Base-by-base conservation (phyloP, 2,329 filamentous ascomycete genomes). In the Chrysosporium keratinophilum region DNA sequence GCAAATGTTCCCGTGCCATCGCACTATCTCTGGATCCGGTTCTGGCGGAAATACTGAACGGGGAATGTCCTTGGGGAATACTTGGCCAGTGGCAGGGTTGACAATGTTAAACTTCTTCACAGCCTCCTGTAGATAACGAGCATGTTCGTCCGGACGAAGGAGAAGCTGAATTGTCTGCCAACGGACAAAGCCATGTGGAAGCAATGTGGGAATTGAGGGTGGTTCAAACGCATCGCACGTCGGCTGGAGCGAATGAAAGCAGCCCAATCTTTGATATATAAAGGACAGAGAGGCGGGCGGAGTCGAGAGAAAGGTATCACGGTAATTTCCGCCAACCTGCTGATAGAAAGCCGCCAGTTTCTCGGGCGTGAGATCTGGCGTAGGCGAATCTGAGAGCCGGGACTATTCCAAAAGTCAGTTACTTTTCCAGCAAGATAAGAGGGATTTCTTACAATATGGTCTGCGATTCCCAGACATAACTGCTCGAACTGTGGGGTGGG, bases 151-250 rank as follows among this genome's bases (percentile, higher is more conserved):
- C 0, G 93, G 93, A 1, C 84, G 87, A 1, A 97, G 78, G 35
- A 97, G 74, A 19, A 95, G 78, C 71, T 97, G 88, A 53, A 97
- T 86, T 0, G 87, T 88, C 73, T 95, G 85, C 91, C 91, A 98
- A 67, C 88, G 83, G 42, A 91, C 87, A 68, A 95, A 98, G 40
- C 93, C 93, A 63, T 82, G 80, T 0, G 79, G 76, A 35, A 91
- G 94, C 54, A 98, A 73, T 12, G 89, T 87, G 0, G 93, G 93
- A 41, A 96, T 79, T 0, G 79, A 82, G 0, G 91, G 93, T 0
- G 83, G 75, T 2, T 78, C 79, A 66, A 87, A 96, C 58, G 87
- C 78, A 39, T 81, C 79, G 46, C 69, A 68, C 1, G 81, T 80
- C 0, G 88, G 88, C 61, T 94, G 87, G 28, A 97, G 77, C 48